Percentiles rank a stretch among this genome's conserved stretches.
These are phyloP conservation scores for Rhizophlyctis rosea DNA, from an alignment of 192 early-diverging fungal species.

Conservation along the genomic window DNA sequence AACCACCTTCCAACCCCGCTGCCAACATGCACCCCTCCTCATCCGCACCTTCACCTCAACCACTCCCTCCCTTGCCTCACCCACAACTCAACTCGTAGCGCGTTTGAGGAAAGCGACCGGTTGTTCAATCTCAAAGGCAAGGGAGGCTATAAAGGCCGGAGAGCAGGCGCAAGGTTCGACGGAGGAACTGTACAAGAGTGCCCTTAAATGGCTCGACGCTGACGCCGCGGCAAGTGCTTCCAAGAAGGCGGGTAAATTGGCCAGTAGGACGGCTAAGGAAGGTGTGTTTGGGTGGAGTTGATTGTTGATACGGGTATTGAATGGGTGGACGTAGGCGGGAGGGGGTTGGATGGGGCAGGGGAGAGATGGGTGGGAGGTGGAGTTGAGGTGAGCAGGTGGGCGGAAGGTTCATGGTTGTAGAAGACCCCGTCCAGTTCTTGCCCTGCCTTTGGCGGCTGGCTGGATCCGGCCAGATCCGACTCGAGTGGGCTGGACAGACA, in stretches of 20 bases:
- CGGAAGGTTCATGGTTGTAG: no score
- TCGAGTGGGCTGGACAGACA: no score
- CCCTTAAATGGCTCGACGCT: slow-evolving; percentile 76
- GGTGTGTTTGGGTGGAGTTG: slow-evolving; percentile 69
- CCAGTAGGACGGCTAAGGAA: slow-evolving; percentile 69
- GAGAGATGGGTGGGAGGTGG: no score
- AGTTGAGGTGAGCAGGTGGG: no score
- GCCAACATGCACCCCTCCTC: not conserved
- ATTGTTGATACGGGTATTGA: no score
- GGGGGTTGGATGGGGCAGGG: no score
- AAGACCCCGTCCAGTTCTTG: no score
- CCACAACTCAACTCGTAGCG: slow-evolving; percentile 43
- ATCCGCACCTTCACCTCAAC: slow-evolving; percentile 1
- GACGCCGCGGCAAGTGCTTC: slow-evolving; percentile 67
- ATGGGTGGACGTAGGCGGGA: no score
- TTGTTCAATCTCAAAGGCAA: slow-evolving; percentile 78
- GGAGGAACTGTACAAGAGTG: slow-evolving; percentile 67
- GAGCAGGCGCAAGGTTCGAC: not conserved
- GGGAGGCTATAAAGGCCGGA: slow-evolving; percentile 70
- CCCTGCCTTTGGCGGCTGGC: no score
- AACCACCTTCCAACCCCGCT: not conserved
- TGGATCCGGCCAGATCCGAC: no score
- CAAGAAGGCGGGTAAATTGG: slow-evolving; percentile 81
- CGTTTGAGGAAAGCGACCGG: slow-evolving; percentile 75
- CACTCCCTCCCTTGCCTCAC: slow-evolving; percentile 4